Evolutionary conservation across 352 stramenopile genomes (phyloP).

Genomic region (Pythium brachiatum): DNA sequence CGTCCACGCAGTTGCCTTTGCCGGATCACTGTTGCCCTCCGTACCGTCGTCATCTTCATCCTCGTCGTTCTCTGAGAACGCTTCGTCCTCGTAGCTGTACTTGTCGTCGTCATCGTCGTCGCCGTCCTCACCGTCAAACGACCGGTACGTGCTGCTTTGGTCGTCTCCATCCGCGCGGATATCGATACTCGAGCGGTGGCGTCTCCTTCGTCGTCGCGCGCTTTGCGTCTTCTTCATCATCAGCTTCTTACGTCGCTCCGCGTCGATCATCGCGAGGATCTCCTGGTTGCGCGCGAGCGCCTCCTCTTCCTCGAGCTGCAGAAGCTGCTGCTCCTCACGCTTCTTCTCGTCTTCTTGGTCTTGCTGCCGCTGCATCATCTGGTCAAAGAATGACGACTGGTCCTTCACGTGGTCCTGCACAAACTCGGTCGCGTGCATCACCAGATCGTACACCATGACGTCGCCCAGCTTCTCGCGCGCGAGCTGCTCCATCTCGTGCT

Average conservation of each 20-base stretch:
- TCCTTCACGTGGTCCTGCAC: conserved; percentile 80
- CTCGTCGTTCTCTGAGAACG: conserved; percentile 25
- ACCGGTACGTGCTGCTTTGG: conserved; percentile 21
- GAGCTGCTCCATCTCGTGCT: conserved; percentile 50
- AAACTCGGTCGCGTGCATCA: conserved; percentile 79
- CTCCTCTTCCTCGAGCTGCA: conserved; percentile 58
- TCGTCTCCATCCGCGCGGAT: conserved; percentile 30
- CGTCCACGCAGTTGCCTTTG: not conserved
- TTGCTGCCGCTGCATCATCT: conserved; percentile 85
- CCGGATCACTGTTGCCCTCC: conserved; percentile 2
- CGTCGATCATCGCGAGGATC: conserved; percentile 77
- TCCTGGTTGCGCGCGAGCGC: conserved; percentile 66
- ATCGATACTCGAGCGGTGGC: conserved; percentile 63
- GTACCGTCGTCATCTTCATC: conserved; percentile 7
- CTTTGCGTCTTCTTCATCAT: conserved; percentile 62
- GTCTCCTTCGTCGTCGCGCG: conserved; percentile 31
- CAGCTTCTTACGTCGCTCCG: conserved; percentile 61
- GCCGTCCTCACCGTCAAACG: conserved; percentile 20
- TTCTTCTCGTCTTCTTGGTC: conserved; percentile 60
- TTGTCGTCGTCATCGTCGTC: conserved; percentile 33
- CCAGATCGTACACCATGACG: conserved; percentile 79
- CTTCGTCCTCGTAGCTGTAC: conserved; percentile 34
- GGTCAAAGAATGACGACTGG: conserved; percentile 85
- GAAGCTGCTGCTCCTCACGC: conserved; percentile 47
- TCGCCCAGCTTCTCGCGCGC: conserved; percentile 69